A percentile compares a stretch with the other conserved stretches of the same genome.
Evolutionary conservation across 2,329 filamentous ascomycete genomes (phyloP).

Genomic region (Metarhizium guizhouense): DNA sequence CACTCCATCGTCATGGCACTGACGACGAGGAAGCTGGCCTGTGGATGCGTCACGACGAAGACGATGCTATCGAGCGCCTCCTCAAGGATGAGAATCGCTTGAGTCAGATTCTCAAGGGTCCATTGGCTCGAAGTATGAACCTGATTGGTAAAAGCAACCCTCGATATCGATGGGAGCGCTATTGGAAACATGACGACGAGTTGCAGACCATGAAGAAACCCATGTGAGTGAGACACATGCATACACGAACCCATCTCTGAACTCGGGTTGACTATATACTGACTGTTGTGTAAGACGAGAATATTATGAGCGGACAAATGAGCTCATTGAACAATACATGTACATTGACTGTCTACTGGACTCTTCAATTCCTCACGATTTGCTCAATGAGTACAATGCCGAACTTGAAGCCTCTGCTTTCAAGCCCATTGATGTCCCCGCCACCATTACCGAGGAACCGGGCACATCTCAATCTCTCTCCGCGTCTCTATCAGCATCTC

Average conservation of each 20-base stretch:
- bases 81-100: conserved; percentile 49
- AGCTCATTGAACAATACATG: conserved; percentile 80
- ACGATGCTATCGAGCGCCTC: conserved; percentile 36
- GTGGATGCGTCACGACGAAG: conserved; percentile 19
- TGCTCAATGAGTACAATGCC: conserved; percentile 78
- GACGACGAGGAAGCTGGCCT: conserved; percentile 24
- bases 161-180: conserved; percentile 75
- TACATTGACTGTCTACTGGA: conserved; percentile 89
- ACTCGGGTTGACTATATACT: background rate
- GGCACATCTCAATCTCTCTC: conserved; percentile 19
- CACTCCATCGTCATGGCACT: conserved; percentile 10
- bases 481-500: conserved; percentile 8
- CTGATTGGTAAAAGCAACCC: conserved; percentile 86
- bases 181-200: conserved; percentile 75
- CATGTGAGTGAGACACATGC: conserved; percentile 37
- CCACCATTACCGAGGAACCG: conserved; percentile 67
- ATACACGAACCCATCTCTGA: background rate
- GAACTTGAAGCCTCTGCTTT: conserved; percentile 48
- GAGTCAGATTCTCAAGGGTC: conserved; percentile 51
- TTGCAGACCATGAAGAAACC: conserved; percentile 61
- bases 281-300: conserved; percentile 41
- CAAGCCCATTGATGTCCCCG: conserved; percentile 51
- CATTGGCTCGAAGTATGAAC: conserved; percentile 71
- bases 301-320: conserved; percentile 87
- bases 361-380: conserved; percentile 82